A percentile compares a stretch with the other conserved stretches of the same genome.
These are phyloP conservation scores for Russula abietina DNA, from an alignment of 768 basidiomycete species.

Conservation along the genomic window DNA sequence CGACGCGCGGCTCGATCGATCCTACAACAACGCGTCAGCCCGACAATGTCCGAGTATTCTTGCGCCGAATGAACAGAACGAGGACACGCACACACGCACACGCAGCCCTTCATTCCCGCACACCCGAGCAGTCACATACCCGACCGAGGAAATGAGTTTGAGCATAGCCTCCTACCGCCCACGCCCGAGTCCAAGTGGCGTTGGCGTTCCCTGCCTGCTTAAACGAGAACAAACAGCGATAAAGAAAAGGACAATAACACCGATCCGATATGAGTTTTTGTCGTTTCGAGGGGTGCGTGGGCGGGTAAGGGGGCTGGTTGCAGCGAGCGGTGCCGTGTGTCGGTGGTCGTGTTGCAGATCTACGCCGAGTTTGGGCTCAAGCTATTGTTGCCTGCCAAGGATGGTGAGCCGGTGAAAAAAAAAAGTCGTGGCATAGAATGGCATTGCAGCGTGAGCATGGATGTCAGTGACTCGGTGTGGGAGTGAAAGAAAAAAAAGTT, in stretches of 20 bases:
- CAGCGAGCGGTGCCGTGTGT: not conserved
- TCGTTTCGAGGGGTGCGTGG: not conserved
- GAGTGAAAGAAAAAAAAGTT: no score
- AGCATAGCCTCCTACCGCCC: not conserved
- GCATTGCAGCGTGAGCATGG: no score
- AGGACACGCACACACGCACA: not conserved
- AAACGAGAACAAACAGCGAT: not conserved
- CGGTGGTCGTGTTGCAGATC: no score
- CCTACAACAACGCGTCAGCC: not conserved
- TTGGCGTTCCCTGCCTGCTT: not conserved
- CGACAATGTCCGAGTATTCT: no score
- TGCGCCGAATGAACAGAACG: not conserved
- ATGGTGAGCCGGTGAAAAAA: not conserved
- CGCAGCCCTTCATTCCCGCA: no score
- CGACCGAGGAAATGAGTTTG: not conserved
- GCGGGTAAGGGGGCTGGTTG: not conserved
- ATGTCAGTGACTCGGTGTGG: no score
- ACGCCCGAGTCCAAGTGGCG: not conserved
- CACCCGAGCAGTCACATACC: no score
- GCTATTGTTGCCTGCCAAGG: not conserved
- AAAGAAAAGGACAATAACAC: not conserved
- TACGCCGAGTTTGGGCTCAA: not conserved
- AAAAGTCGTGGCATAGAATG: not conserved
- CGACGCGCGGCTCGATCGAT: not conserved
- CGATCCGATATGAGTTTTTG: not conserved